Conservation (phyloP, 495 filamentous ascomycete species). For the Penicillium mononematosum region DNA sequence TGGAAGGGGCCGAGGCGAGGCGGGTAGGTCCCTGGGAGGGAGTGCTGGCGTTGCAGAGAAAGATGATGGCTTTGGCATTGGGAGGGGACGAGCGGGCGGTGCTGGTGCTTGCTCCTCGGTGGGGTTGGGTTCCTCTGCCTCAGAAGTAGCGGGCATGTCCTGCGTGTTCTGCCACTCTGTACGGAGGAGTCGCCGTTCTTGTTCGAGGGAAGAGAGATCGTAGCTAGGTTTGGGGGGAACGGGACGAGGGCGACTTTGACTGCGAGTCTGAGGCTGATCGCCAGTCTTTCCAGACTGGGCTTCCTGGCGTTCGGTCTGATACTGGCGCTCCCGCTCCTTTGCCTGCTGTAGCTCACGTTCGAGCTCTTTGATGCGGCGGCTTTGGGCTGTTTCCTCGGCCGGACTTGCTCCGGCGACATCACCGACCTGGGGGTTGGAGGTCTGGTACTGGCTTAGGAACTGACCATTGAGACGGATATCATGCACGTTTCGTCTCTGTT, state of each 20-base stretch:
- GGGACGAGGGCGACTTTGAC: slow-evolving; percentile 42
- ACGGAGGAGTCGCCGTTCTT: slow-evolving; percentile 73
- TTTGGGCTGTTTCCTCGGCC: slow-evolving; percentile 45
- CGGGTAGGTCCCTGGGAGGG: slow-evolving; percentile 22
- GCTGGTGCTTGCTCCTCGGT: slow-evolving; percentile 39
- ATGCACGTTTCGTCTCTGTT: slow-evolving; percentile 55
- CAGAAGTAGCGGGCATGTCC: slow-evolving; percentile 23
- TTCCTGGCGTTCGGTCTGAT: slow-evolving; percentile 75
- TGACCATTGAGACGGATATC: slow-evolving; percentile 75
- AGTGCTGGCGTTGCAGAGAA: slow-evolving; percentile 13
- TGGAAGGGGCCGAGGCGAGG: slow-evolving; percentile 34
- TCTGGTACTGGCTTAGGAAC: slow-evolving; percentile 82
- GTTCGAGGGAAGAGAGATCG: slow-evolving; percentile 67
- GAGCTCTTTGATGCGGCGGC: slow-evolving; percentile 73
- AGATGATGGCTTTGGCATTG: slow-evolving; percentile 29
- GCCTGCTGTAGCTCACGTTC: slow-evolving; percentile 84
- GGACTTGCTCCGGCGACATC: slow-evolving; percentile 13
- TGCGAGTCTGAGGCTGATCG: slow-evolving; percentile 27
- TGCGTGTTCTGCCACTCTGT: slow-evolving; percentile 64
- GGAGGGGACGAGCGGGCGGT: slow-evolving; percentile 43
- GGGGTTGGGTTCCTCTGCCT: slow-evolving; percentile 18
- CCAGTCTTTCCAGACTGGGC: slow-evolving; percentile 37
- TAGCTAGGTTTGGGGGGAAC: slow-evolving; percentile 54
- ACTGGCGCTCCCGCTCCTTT: slow-evolving; percentile 80
- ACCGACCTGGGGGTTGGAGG: slow-evolving; percentile 42